Evolutionary conservation across 495 filamentous ascomycete genomes (phyloP), one percentile per base, ranked within the genome.

Genomic region (Neurospora sp.): DNA sequence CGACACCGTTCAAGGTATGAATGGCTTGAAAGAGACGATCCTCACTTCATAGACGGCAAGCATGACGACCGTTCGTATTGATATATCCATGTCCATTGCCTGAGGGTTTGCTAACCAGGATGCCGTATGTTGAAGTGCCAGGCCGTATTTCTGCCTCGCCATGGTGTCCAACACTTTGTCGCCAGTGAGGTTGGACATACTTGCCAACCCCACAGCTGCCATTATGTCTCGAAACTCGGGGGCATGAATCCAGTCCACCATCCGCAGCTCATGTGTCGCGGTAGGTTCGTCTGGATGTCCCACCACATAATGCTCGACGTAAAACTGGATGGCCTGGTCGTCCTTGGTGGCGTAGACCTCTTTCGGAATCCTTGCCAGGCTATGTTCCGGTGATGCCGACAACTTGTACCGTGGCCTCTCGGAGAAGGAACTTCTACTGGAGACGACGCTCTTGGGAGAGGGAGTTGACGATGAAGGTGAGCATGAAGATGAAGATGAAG

Each of bases 11-110:
- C 38, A 42, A 35, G 12, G 27, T 27, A 61, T 16, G 53, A 14
- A 65, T 42, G 59, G 39, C 22, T 10, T 18, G 68, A 16, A 46
- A 41, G 2, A 22, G 1, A 7, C 14, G 18, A 14, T 70, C 6
- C 31, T 78, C 72, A 85, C 84, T 79, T 86, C 84, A 65, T 84
- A 86, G 76, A 85, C 76, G 9, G 83, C 83, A 68, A 86, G 80
- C 69, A 83, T 79, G 27, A 86, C 80, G 9, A 84, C 78, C 9
- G 76, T 73, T 18, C 82, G 78, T n/a, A 83, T 10, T 8, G 79
- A 69, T 40, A 80, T 69, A 37, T 79, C 74, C 20, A 83, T 16
- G 27, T 80, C 76, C 3, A 78, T 53, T 12, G 73, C 72, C 0
- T 76, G 53, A 46, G 77, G 69, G 35, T 77, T 75, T 69, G 74